A percentile compares a stretch with the other conserved stretches of the same genome.
These are phyloP conservation scores for Naegleria fowleri DNA, from an alignment of 208 protist genomes.

Conservation along the genomic window DNA sequence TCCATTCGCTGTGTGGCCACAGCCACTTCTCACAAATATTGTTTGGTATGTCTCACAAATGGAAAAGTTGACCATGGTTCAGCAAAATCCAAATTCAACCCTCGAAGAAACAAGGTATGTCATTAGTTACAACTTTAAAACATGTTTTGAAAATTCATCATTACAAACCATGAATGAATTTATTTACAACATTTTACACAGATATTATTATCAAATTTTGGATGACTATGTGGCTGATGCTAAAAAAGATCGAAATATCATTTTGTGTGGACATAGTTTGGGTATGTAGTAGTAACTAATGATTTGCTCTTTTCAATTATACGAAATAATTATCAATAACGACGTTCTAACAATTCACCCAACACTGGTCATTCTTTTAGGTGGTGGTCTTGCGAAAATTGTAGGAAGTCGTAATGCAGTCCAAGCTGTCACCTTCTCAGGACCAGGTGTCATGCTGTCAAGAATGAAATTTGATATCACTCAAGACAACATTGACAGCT, in stretches of 20 bases:
- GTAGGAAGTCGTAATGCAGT: background rate
- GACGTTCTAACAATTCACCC: too few species aligned
- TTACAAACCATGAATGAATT: too few species aligned
- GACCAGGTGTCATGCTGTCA: background rate
- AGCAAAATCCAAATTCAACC: background rate
- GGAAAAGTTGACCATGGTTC: slow-evolving; percentile 5
- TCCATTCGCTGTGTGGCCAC: slow-evolving; percentile 16
- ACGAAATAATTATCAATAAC: too few species aligned
- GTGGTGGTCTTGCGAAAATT: background rate
- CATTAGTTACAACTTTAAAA: too few species aligned
- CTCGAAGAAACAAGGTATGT: background rate
- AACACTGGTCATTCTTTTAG: background rate
- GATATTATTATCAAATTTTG: slow-evolving; percentile 16
- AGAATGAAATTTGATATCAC: background rate
- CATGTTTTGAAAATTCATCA: too few species aligned
- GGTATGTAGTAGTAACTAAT: too few species aligned
- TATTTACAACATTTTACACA: too few species aligned
- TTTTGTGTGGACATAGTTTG: background rate
- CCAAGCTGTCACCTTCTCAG: background rate
- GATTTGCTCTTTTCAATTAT: too few species aligned
- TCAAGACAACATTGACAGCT: background rate
- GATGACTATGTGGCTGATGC: background rate
- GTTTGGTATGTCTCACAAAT: background rate
- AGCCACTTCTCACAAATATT: background rate
- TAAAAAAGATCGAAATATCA: background rate